phyloP scores from a whole-genome alignment of 345 rosid species.

The Ceriops zippeliana region DNA sequence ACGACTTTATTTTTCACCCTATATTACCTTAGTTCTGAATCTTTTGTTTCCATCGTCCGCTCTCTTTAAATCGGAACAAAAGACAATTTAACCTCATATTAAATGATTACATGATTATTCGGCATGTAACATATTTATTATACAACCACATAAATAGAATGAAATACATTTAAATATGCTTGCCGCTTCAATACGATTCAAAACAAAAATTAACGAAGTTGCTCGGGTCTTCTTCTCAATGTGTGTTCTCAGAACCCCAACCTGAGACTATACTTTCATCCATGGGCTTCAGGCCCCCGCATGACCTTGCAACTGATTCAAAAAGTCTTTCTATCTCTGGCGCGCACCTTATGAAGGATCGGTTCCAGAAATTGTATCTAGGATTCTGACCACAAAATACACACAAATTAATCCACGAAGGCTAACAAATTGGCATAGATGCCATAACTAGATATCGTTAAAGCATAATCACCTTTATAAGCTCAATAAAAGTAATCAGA shows the following conservation, averaged over 20 bases:
- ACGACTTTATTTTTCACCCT: too few species aligned
- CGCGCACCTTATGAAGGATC: constrained; percentile 71
- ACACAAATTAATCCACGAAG: neutral
- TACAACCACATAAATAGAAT: too few species aligned
- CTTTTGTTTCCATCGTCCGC: too few species aligned
- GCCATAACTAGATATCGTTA: neutral
- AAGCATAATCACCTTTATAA: constrained; percentile 57
- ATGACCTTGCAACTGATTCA: constrained; percentile 77
- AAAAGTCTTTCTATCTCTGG: constrained; percentile 91
- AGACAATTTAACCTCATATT: too few species aligned
- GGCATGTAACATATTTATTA: too few species aligned
- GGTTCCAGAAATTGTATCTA: constrained; percentile 78
- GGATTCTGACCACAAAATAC: constrained; percentile 50
- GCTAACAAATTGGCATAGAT: neutral
- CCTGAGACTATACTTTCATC: constrained; percentile 74
- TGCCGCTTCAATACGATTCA: too few species aligned
- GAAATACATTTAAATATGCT: too few species aligned
- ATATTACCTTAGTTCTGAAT: too few species aligned
- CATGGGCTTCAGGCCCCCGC: constrained; percentile 71
- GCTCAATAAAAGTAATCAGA: constrained; percentile 94
- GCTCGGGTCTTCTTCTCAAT: constrained; percentile 4
- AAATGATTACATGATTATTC: too few species aligned
- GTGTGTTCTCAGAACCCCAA: constrained; percentile 50
- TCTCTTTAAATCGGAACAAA: too few species aligned
- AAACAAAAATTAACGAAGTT: too few species aligned